phyloP scores from a whole-genome alignment of 2,329 filamentous ascomycete genomes.

The Pseudonectria foliicola region DNA sequence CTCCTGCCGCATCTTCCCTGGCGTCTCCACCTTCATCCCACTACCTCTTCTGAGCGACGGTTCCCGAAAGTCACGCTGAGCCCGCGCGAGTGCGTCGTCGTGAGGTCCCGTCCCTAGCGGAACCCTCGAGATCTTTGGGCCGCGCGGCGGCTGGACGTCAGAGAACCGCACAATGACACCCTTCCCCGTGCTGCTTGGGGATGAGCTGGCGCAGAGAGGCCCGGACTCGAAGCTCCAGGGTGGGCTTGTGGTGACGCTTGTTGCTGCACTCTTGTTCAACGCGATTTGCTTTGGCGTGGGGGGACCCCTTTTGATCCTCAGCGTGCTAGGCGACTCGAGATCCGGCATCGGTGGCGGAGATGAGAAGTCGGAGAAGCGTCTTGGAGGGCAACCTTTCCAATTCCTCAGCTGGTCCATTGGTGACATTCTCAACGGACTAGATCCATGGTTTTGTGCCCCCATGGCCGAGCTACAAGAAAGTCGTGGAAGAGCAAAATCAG shows the following conservation, averaged over 20 bases:
- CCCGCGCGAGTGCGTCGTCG: conserved; percentile 1
- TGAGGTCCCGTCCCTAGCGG: conserved; percentile 4
- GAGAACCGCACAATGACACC: neutral
- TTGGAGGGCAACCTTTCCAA: neutral
- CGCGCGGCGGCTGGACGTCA: neutral
- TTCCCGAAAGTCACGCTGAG: conserved; percentile 1
- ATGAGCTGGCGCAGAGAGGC: neutral
- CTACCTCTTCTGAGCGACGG: conserved; percentile 6
- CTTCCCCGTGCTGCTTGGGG: neutral
- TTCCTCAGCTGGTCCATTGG: neutral
- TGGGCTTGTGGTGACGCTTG: too few relatives aligned
- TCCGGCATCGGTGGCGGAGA: too few relatives aligned
- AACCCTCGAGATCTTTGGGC: neutral
- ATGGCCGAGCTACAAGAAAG: too few relatives aligned
- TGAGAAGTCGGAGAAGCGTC: too few relatives aligned
- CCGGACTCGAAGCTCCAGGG: too few relatives aligned
- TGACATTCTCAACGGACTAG: too few relatives aligned
- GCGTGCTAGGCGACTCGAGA: too few relatives aligned
- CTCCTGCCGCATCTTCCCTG: neutral
- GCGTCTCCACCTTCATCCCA: conserved; percentile 2
- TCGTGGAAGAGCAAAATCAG: too few relatives aligned
- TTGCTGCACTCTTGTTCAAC: too few relatives aligned
- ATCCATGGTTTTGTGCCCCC: too few relatives aligned
- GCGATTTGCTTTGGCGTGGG: too few relatives aligned
- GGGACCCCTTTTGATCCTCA: too few relatives aligned